Conservation (phyloP, 345 rosid genomes). For the Murraya koenigii region DNA sequence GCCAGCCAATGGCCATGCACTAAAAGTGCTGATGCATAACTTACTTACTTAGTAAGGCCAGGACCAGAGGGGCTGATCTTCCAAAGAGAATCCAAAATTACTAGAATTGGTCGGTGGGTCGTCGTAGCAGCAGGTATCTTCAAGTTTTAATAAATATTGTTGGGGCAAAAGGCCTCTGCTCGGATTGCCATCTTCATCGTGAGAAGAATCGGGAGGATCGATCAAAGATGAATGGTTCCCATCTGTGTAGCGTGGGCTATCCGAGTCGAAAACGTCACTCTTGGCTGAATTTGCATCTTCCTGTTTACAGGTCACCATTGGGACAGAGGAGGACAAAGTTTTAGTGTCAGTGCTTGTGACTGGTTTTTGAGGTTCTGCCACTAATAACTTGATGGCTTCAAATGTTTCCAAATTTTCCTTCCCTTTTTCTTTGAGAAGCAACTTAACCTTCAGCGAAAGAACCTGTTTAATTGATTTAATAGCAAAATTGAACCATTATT, state of each 20-base stretch:
- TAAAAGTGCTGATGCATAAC: background rate
- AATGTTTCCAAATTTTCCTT: constrained; percentile 13
- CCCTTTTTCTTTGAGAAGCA: constrained; percentile 26
- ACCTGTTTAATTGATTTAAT: constrained; percentile 35
- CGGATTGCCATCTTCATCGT: constrained; percentile 39
- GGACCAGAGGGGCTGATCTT: constrained; percentile 56
- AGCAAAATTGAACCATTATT: constrained; percentile 2
- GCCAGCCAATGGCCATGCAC: background rate
- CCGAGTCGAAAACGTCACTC: constrained; percentile 48
- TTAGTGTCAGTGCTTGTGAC: background rate
- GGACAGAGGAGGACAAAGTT: background rate
- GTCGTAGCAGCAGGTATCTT: constrained; percentile 16
- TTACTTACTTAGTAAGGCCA: constrained; percentile 33
- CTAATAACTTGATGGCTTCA: constrained; percentile 11
- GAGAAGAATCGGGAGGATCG: constrained; percentile 46
- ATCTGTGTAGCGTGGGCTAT: constrained; percentile 33
- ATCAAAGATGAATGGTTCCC: constrained; percentile 23
- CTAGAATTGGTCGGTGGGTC: constrained; percentile 30
- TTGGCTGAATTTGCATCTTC: constrained; percentile 47
- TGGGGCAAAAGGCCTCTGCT: constrained; percentile 29
- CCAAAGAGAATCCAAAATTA: constrained; percentile 42
- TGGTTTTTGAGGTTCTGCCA: constrained; percentile 9
- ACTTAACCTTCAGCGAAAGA: constrained; percentile 41
- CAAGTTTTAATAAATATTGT: constrained; percentile 31
- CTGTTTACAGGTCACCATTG: constrained; percentile 24